These are phyloP conservation scores for Thermothelomyces thermophilus DNA, from an alignment of 2,329 filamentous ascomycete species.

Conservation along the genomic window DNA sequence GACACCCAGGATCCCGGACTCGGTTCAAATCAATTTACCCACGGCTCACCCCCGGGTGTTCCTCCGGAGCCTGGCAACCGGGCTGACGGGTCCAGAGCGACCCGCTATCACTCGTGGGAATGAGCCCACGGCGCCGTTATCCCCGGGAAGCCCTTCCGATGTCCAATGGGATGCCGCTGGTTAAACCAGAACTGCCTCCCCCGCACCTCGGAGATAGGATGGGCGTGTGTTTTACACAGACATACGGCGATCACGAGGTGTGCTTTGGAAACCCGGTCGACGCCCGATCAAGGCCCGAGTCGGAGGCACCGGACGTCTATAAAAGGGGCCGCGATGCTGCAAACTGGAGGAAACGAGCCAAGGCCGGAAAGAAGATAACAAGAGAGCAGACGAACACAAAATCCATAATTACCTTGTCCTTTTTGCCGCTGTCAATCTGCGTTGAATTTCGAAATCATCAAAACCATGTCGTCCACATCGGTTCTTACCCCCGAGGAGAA, in stretches of 20 bases:
- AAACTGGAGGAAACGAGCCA: not conserved
- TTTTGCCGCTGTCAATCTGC: not conserved
- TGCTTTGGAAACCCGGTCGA: not conserved
- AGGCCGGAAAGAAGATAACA: not conserved
- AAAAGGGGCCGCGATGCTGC: slow-evolving; percentile 2
- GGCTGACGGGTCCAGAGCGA: slow-evolving; percentile 11
- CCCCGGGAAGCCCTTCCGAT: slow-evolving; percentile 4
- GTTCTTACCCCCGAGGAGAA: slow-evolving; percentile 35
- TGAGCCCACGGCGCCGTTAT: slow-evolving; percentile 8
- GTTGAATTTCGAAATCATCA: not conserved
- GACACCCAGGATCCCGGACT: not conserved
- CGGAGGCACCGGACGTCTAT: not conserved
- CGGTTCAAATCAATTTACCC: slow-evolving; percentile 8
- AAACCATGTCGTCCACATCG: slow-evolving; percentile 20
- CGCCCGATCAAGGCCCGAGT: not conserved
- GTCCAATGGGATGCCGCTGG: slow-evolving; percentile 20
- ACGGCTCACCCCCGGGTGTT: not conserved
- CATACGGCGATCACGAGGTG: slow-evolving; percentile 10
- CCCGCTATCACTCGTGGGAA: slow-evolving; percentile 15
- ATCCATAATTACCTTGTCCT: not conserved
- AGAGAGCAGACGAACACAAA: no score
- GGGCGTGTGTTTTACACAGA: not conserved
- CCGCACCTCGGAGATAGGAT: slow-evolving; percentile 15
- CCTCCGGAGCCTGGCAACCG: slow-evolving; percentile 10
- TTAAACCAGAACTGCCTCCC: slow-evolving; percentile 19